These are phyloP conservation scores for Termitomyces sp. DNA, from an alignment of 768 basidiomycete genomes.

Conservation along the genomic window DNA sequence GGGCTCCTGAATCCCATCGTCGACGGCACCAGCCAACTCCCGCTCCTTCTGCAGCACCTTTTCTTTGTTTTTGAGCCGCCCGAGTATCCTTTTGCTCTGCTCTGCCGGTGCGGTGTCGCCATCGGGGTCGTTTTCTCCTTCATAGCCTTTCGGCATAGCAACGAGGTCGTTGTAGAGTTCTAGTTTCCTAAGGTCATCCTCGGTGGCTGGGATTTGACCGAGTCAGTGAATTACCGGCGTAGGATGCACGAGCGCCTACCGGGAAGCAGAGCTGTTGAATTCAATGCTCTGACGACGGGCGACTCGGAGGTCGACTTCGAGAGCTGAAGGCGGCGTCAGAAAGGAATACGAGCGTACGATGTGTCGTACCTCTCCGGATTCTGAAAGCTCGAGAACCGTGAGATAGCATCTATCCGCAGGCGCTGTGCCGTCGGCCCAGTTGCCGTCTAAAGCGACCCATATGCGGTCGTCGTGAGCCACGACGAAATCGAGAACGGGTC, in stretches of 20 bases:
- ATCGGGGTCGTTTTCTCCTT: conserved; percentile 36
- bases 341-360: not conserved
- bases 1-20: conserved; percentile 22
- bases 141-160: conserved; percentile 47
- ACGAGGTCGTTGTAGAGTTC: conserved; percentile 47
- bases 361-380: conserved; percentile 32
- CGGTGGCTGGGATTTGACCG: conserved; percentile 32
- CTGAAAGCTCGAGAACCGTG: conserved; percentile 23
- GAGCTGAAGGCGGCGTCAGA: conserved; percentile 23
- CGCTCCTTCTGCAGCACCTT: conserved; percentile 33
- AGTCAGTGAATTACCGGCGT: not conserved
- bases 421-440: conserved; percentile 13
- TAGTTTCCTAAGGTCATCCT: conserved; percentile 43
- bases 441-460: conserved; percentile 20
- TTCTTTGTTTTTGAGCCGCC: conserved; percentile 46
- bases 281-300: conserved; percentile 38
- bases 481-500: conserved; percentile 17
- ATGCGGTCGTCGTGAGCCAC: conserved; percentile 14
- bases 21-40: conserved; percentile 9
- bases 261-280: conserved; percentile 35
- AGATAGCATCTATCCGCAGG: conserved; percentile 4
- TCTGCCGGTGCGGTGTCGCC: conserved; percentile 23
- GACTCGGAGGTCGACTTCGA: conserved; percentile 18
- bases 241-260: conserved; percentile 30
- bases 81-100: conserved; percentile 39